phyloP scores from a whole-genome alignment of 1,284 basidiomycete genomes.

The Ustilago bromivora region DNA sequence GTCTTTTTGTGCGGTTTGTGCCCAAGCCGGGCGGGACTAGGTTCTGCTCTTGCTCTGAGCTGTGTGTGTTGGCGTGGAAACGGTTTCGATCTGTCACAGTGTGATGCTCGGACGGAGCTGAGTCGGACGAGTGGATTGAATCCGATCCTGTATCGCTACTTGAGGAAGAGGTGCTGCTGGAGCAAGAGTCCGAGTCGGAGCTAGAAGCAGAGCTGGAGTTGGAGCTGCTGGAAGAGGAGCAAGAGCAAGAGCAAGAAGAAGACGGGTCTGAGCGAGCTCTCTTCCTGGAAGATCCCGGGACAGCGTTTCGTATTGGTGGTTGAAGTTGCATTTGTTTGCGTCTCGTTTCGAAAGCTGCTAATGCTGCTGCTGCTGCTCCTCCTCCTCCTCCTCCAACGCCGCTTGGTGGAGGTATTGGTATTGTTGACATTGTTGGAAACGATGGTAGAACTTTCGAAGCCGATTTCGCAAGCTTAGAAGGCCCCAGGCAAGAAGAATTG shows the following conservation, averaged over 20 bases:
- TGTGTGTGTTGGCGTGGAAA: background rate
- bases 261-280: slow-evolving; percentile 1
- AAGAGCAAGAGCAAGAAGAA: background rate
- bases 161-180: background rate
- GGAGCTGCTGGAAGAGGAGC: background rate
- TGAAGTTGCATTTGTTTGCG: slow-evolving; percentile 16
- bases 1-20: slow-evolving; percentile 45
- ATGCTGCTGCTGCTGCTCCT: slow-evolving; percentile 22
- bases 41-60: too few relatives aligned
- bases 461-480: background rate
- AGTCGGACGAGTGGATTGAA: slow-evolving; percentile 3
- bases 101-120: background rate
- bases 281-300: background rate
- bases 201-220: slow-evolving; percentile 11
- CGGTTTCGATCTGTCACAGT: slow-evolving; percentile 11
- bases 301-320: background rate
- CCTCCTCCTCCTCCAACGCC: background rate
- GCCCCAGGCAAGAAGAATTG: background rate
- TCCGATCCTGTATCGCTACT: background rate
- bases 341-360: slow-evolving; percentile 43
- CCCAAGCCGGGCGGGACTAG: slow-evolving; percentile 48
- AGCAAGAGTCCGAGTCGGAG: slow-evolving; percentile 2
- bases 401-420: slow-evolving; percentile 12
- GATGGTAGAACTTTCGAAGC: background rate
- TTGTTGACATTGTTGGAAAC: slow-evolving; percentile 15